These are phyloP conservation scores for Gossypium thurberi DNA, from an alignment of 345 rosid genomes.

Conservation along the genomic window DNA sequence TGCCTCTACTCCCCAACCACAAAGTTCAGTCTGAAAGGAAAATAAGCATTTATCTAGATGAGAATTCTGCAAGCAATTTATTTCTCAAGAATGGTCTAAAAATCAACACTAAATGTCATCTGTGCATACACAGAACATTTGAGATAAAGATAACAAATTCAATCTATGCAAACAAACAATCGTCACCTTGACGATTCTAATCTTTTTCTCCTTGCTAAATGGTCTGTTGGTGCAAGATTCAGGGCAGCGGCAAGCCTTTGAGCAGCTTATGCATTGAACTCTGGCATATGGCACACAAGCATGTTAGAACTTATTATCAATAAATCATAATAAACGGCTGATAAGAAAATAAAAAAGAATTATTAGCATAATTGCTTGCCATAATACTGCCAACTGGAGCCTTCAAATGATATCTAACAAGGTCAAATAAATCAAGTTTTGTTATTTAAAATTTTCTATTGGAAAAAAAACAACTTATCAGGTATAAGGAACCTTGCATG, in stretches of 20 bases:
- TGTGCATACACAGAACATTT: background rate
- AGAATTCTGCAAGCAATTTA: background rate
- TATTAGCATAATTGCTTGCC: background rate
- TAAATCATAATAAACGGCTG: background rate
- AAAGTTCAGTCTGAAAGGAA: conserved; percentile 60
- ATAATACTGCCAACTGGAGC: background rate
- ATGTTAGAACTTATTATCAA: conserved; percentile 3
- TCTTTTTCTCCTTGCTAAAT: conserved; percentile 83
- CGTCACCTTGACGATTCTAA: conserved; percentile 64
- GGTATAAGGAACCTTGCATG: background rate
- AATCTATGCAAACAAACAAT: background rate
- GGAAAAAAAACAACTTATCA: background rate
- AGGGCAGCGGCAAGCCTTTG: conserved; percentile 72
- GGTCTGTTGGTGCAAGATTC: conserved; percentile 90
- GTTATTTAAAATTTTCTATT: background rate
- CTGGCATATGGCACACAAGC: conserved; percentile 24
- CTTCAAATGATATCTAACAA: background rate
- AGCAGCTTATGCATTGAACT: conserved; percentile 90
- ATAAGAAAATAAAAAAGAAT: background rate
- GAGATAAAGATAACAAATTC: background rate
- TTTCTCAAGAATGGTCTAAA: background rate
- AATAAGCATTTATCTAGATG: conserved; percentile 12
- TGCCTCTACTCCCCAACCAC: conserved; percentile 99
- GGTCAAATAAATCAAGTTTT: background rate
- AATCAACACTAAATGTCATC: conserved; percentile 2